These are phyloP conservation scores for Zymoseptoria tritici DNA, from an alignment of 2,329 filamentous ascomycete species.

Conservation along the genomic window DNA sequence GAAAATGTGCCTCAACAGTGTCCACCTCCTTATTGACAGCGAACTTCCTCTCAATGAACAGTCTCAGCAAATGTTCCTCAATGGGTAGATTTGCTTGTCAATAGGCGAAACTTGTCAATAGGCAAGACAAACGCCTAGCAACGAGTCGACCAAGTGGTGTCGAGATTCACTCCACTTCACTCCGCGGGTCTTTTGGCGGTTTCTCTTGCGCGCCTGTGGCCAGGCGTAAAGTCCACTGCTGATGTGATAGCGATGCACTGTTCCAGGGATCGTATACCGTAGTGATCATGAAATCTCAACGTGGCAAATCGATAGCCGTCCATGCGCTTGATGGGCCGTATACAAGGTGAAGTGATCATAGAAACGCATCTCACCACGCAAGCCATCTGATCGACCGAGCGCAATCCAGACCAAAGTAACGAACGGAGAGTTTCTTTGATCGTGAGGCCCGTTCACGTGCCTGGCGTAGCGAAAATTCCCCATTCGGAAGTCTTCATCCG, in stretches of 20 bases:
- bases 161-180: background rate
- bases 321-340: background rate
- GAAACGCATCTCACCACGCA: background rate
- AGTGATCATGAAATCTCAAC: background rate
- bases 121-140: background rate
- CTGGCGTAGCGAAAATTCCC: background rate
- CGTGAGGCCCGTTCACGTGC: background rate
- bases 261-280: too few relatives aligned
- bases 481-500: conserved; percentile 5
- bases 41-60: background rate
- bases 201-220: background rate
- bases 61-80: background rate
- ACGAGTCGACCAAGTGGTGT: background rate
- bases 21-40: background rate
- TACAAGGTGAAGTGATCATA: background rate
- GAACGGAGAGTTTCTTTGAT: background rate
- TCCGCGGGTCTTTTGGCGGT: background rate
- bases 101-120: background rate
- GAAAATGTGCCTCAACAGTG: background rate
- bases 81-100: background rate
- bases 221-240: background rate
- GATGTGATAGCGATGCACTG: background rate
- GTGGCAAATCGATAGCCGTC: background rate
- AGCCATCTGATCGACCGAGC: background rate
- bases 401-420: background rate